Evolutionary conservation across 163 green algal genomes (phyloP).

Genomic region (Prototheca wickerhamii): DNA sequence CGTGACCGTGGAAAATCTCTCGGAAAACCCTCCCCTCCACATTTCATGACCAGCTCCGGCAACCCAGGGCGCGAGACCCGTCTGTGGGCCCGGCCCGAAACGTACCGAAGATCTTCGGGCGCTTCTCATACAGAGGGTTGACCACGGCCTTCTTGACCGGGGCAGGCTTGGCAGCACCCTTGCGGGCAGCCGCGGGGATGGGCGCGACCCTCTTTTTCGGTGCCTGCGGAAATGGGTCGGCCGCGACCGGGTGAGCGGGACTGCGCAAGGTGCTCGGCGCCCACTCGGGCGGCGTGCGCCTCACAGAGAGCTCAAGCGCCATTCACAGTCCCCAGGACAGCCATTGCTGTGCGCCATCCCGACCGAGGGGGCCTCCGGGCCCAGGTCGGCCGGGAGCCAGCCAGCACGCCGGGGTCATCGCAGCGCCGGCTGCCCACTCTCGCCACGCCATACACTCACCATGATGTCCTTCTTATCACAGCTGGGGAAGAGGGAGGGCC

Average conservation of each 20-base stretch:
- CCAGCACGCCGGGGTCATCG: not conserved
- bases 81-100: not conserved
- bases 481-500: not conserved
- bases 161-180: slow-evolving; percentile 46
- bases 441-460: not conserved
- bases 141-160: no score
- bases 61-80: not conserved
- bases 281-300: not conserved
- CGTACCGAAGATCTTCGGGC: slow-evolving; percentile 66
- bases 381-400: not conserved
- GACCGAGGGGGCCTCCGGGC: not conserved
- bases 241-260: not conserved
- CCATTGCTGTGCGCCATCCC: no score
- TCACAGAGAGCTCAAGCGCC: not conserved
- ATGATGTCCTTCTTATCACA: not conserved
- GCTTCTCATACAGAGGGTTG: slow-evolving; percentile 86
- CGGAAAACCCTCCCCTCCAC: not conserved
- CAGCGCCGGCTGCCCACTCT: not conserved
- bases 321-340: no score
- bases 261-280: not conserved
- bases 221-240: slow-evolving; percentile 29
- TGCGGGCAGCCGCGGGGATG: slow-evolving; percentile 56
- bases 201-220: slow-evolving; percentile 76
- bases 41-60: not conserved
- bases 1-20: not conserved